A percentile compares a stretch with the other conserved stretches of the same genome.
Evolutionary conservation across 331 rosid species (phyloP).

Genomic region (Rosa hybrid): DNA sequence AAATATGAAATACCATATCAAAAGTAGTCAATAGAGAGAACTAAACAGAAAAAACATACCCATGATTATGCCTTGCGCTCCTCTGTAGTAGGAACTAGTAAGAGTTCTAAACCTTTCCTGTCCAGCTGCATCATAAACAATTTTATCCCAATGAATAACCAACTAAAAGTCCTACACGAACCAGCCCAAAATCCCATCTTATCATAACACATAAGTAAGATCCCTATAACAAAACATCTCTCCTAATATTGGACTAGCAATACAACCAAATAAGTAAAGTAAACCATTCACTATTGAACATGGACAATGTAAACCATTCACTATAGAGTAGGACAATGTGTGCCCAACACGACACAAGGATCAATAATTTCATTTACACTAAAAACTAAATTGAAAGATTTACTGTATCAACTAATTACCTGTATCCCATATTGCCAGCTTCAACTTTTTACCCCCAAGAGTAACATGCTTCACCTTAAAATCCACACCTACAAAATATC

Average conservation of each 20-base stretch:
- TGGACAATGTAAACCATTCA: no score
- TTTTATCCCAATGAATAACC: not conserved
- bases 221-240: not conserved
- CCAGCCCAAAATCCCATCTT: not conserved
- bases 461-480: conserved; percentile 60
- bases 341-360: no score
- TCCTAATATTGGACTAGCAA: not conserved
- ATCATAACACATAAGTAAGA: no score
- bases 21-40: not conserved
- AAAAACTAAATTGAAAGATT: no score
- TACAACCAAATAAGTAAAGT: not conserved
- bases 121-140: conserved; percentile 58
- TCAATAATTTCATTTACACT: no score
- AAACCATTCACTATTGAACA: no score
- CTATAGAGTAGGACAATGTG: no score
- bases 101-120: conserved; percentile 87
- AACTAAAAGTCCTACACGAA: not conserved
- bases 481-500: conserved; percentile 60
- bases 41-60: conserved; percentile 40
- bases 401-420: conserved; percentile 33
- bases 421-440: conserved; percentile 90
- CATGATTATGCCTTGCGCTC: conserved; percentile 87
- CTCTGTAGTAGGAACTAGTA: conserved; percentile 83
- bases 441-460: conserved; percentile 60
- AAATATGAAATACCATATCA: conserved; percentile 15